Conservation (phyloP, 2,329 filamentous ascomycete species). For the Aspergillus carbonarius region DNA sequence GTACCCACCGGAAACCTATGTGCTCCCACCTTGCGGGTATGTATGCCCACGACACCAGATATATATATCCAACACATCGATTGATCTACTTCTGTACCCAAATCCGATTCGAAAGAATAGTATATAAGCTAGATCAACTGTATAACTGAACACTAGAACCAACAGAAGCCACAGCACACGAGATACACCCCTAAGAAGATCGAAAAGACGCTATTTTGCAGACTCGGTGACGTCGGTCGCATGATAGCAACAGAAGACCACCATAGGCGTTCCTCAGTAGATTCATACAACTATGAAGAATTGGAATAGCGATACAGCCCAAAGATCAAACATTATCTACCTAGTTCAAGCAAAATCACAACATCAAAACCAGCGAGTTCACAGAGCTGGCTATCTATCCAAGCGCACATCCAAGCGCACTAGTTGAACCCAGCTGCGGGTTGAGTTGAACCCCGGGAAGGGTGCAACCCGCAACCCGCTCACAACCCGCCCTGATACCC, state of each 20-base stretch:
- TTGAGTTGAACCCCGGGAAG: not conserved
- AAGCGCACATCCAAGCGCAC: not conserved
- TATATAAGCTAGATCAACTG: not conserved
- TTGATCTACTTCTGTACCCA: too few relatives aligned
- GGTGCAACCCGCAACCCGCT: not conserved
- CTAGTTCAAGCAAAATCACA: not conserved
- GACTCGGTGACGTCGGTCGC: not conserved
- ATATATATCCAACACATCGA: not conserved
- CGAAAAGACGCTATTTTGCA: not conserved
- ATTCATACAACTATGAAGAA: too few relatives aligned
- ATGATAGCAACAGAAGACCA: not conserved
- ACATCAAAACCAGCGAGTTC: not conserved
- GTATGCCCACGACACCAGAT: not conserved
- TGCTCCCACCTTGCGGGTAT: not conserved
- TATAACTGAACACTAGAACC: too few relatives aligned
- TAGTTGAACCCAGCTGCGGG: not conserved
- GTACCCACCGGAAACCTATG: not conserved
- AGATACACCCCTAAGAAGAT: not conserved
- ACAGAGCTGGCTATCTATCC: not conserved
- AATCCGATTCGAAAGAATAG: too few relatives aligned
- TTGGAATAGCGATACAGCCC: rapidly evolving
- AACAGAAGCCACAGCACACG: too few relatives aligned
- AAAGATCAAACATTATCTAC: not conserved
- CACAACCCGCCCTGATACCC: not conserved
- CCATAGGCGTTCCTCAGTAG: too few relatives aligned